Evolutionary conservation across 2,329 filamentous ascomycete genomes (phyloP), one percentile per base, ranked within the genome.

Genomic region (Ophiostoma tasmaniense): DNA sequence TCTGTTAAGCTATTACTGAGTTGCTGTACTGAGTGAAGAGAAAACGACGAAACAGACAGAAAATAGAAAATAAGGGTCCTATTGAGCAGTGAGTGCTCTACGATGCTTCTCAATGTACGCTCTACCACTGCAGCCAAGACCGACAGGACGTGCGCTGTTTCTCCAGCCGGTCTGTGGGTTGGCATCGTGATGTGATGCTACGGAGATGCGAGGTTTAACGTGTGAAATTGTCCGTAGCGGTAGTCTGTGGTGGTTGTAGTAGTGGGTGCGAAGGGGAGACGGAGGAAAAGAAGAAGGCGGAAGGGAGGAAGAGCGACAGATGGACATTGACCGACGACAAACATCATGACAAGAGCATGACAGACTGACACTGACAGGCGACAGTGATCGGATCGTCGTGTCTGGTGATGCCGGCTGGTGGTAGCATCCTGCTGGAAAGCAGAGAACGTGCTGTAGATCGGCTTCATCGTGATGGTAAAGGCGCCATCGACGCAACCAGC

Each of bases 101-200:
- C n/a, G n/a, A n/a, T n/a, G n/a, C 42, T 45, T 1, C 39, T 45
- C 0, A 39, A 2, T 39, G 14, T 14, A 20, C 17, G 17, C 42
- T 5, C 11, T 45, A n/a, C 42, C 0, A 20, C 39, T 20, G 42
- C 20, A n/a, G 42, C 42, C 42, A 68, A 66, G 59, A 20, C 62
- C 14, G 66, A 67, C 50, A 45, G 66, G 66, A 66, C 62, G 69
- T 70, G 66, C 69, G 50, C n/a, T 45, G 55, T 59, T 50, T 67
- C 65, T 67, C 68, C 61, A 67, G 39, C 14, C 59, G 55, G 66
- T 39, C 61, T 45, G 68, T 69, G 66, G 39, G 68, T 20, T 45
- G 55, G 39, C 14, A 61, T 61, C 25, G 55, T 61, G 55, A 61
- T 61, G 55, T 28, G 55, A 61, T 61, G 25, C 55, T 61, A 30